Evolutionary conservation across 345 rosid genomes (phyloP).

Genomic region (Noccaea caerulescens): DNA sequence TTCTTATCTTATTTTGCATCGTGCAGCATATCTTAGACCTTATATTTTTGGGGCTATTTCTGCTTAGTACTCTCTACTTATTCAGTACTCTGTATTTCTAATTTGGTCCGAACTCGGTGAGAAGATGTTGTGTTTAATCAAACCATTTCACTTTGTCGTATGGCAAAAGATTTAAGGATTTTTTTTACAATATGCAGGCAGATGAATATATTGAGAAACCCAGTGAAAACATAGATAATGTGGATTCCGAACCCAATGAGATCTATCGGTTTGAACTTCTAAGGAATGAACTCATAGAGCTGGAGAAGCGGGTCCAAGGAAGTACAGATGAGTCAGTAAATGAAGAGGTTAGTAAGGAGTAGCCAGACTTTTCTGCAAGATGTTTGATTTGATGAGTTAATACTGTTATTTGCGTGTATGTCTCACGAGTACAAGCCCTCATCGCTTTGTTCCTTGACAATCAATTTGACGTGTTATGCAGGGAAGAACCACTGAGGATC

Average conservation of each 20-base stretch:
- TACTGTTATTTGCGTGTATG: slow-evolving; percentile 1
- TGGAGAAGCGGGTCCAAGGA: slow-evolving; percentile 85
- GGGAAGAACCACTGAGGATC: slow-evolving; percentile 47
- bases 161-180: slow-evolving; percentile 20
- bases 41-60: background rate
- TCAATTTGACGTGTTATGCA: slow-evolving; percentile 47
- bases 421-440: slow-evolving; percentile 11
- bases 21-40: background rate
- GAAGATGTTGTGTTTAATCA: slow-evolving; percentile 7
- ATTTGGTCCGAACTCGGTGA: slow-evolving; percentile 17
- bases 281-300: slow-evolving; percentile 88
- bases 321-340: slow-evolving; percentile 67
- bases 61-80: slow-evolving; percentile 1
- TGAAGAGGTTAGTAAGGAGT: slow-evolving; percentile 59
- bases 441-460: slow-evolving; percentile 34
- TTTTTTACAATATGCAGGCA: slow-evolving; percentile 54
- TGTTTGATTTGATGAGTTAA: background rate
- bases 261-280: slow-evolving; percentile 76
- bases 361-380: slow-evolving; percentile 22
- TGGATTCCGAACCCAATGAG: slow-evolving; percentile 62
- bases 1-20: slow-evolving; percentile 6
- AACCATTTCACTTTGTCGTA: no score
- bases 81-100: slow-evolving; percentile 11
- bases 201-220: slow-evolving; percentile 48
- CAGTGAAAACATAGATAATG: slow-evolving; percentile 43